These are phyloP conservation scores for Claviceps africana DNA, from an alignment of 2,329 filamentous ascomycete species.

Conservation along the genomic window DNA sequence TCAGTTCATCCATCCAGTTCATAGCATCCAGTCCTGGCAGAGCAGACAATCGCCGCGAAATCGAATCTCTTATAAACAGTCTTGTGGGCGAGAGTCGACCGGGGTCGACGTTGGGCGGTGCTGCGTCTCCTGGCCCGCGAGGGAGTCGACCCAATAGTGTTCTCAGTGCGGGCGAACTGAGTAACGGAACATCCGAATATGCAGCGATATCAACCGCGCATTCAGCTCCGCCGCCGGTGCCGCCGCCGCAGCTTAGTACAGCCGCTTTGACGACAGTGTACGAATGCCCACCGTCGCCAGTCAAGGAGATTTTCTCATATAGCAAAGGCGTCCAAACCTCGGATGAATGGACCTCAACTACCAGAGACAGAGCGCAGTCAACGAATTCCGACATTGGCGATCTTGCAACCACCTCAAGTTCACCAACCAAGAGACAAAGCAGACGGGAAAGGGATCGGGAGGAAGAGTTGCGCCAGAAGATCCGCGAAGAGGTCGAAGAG, in stretches of 20 bases:
- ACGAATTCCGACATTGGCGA: constrained; percentile 47
- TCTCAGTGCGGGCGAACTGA: constrained; percentile 66
- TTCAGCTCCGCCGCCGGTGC: constrained; percentile 8
- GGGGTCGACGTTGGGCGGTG: constrained; percentile 47
- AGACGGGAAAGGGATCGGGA: constrained; percentile 69
- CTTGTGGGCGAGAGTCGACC: constrained; percentile 69
- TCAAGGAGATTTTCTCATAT: constrained; percentile 83
- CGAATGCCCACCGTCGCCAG: constrained; percentile 62
- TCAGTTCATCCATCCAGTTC: constrained; percentile 22
- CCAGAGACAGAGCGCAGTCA: constrained; percentile 29
- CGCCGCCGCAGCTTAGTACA: constrained; percentile 47
- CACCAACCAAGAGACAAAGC: constrained; percentile 60
- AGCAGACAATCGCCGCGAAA: constrained; percentile 55
- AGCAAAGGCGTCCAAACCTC: constrained; percentile 93
- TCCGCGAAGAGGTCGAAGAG: constrained; percentile 83
- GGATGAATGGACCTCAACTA: constrained; percentile 51
- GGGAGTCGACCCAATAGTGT: constrained; percentile 78
- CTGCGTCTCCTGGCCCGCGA: constrained; percentile 50
- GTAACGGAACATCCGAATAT: constrained; percentile 56
- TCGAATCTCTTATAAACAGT: constrained; percentile 74
- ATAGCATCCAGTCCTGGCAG: constrained; percentile 57
- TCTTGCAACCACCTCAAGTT: constrained; percentile 36
- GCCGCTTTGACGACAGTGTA: constrained; percentile 62
- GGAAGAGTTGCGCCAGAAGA: constrained; percentile 73
- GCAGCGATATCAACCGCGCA: constrained; percentile 32